phyloP scores from a whole-genome alignment of 371 early-diverging fungal species.

The Mortierella sp. region DNA sequence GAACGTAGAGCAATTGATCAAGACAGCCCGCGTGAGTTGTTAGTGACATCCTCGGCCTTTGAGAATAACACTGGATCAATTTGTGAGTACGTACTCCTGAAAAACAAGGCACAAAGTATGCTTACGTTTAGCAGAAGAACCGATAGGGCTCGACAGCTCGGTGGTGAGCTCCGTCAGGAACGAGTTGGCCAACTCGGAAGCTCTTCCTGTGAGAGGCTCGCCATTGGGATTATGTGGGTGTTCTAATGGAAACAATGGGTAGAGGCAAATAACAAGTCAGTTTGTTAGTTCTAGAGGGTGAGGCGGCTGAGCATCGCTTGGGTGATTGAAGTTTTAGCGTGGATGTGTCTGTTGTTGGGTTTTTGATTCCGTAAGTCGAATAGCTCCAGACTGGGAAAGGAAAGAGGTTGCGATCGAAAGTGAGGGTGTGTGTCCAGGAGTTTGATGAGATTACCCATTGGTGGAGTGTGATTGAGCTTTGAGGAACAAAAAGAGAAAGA shows the following conservation, averaged over 20 bases:
- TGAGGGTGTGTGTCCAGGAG: neutral
- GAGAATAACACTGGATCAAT: neutral
- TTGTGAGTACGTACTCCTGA: neutral
- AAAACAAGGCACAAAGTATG: neutral
- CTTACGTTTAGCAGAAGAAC: conserved; percentile 40
- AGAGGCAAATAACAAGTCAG: neutral
- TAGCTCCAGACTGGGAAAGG: too few species aligned
- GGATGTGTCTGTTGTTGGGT: neutral
- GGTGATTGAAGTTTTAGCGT: neutral
- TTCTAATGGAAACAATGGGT: conserved; percentile 16
- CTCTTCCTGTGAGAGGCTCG: conserved; percentile 54
- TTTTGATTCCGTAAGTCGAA: neutral
- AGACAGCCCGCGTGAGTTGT: neutral
- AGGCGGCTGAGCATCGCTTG: neutral
- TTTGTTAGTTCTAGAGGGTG: neutral
- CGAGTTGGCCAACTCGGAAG: conserved; percentile 54
- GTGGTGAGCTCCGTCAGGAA: conserved; percentile 52
- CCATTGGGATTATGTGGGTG: conserved; percentile 41
- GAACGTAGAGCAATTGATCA: neutral
- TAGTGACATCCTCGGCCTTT: neutral
- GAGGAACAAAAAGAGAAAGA: neutral
- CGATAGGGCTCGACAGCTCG: conserved; percentile 36
- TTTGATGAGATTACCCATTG: neutral
- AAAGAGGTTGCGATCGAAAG: neutral
- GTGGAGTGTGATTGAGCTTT: neutral